Conservation (phyloP, 495 filamentous ascomycete species). For the Penicillium roqueforti region DNA sequence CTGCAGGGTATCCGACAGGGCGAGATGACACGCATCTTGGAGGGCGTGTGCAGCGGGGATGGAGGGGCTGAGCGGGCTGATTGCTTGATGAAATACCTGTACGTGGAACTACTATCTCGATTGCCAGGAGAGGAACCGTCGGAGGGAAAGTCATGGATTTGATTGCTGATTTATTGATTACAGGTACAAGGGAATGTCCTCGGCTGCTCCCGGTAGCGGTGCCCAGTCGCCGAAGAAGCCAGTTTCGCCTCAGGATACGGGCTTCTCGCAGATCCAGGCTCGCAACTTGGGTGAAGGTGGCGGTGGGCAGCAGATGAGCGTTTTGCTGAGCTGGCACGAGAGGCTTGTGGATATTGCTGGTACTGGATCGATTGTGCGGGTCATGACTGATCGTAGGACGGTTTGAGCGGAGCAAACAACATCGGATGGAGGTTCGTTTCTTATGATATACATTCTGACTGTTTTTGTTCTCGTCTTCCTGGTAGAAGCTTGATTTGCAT, state of each 20-base stretch:
- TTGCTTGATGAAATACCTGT: conserved; percentile 53
- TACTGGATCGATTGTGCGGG: conserved; percentile 77
- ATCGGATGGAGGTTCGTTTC: conserved; percentile 6
- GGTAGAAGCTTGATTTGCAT: conserved; percentile 28
- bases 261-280: conserved; percentile 74
- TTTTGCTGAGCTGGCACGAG: conserved; percentile 92
- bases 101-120: conserved; percentile 18
- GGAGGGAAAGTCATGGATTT: neutral
- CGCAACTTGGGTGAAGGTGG: conserved; percentile 68
- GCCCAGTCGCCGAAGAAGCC: conserved; percentile 43
- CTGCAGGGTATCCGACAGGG: conserved; percentile 84
- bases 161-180: conserved; percentile 9
- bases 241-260: conserved; percentile 75
- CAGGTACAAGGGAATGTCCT: conserved; percentile 83
- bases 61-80: conserved; percentile 64
- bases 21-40: conserved; percentile 82
- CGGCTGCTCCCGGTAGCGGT: conserved; percentile 30
- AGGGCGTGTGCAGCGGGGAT: conserved; percentile 64
- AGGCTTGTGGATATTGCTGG: conserved; percentile 89
- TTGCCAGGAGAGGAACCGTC: neutral
- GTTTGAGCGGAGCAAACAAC: conserved; percentile 50
- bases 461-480: conserved; percentile 15
- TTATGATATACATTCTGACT: conserved; percentile 5
- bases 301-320: conserved; percentile 85
- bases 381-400: conserved; percentile 88